Base-by-base conservation (phyloP, 768 basidiomycete genomes). In the Cubamyces lactineus region DNA sequence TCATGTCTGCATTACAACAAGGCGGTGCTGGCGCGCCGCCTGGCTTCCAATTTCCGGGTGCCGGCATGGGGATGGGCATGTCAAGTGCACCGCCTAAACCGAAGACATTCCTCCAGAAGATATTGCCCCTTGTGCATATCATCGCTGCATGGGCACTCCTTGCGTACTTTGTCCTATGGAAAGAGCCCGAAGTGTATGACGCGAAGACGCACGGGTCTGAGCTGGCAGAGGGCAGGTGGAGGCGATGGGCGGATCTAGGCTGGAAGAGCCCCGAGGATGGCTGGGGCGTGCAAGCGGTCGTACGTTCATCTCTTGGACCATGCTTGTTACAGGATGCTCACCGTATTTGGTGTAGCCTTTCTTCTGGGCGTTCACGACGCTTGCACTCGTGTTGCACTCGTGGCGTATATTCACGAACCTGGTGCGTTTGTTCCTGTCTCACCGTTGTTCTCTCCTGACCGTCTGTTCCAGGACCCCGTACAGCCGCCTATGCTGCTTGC, bases 301-400 rank as follows among this genome's bases (percentile, higher is more conserved):
- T 90, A 67, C 64, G 86, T 78, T 9, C 49, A 11, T 38, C 57
- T 19, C 39, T 40, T n/a, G n/a, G 46, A 23, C 23, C 1, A 17
- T 40, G 23, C 21, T n/a, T 1, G 7, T 12, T 34, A 4, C 12
- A 3, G 9, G 30, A 23, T 34, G 17, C n/a, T 58, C 7, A 49
- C 66, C 43, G 23, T 16, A 61, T 30, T 17, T 30, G 34, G 40
- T 45, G 19, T 40, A 92, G 91, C 86, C 89, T 0, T 90, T 94
- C 76, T 90, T 93, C 72, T 92, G 89, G 89, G 87, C 84, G 8
- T 92, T 93, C 62, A 83, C 84, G 41, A 88, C 91, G 0, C 71
- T 93, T 4, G 84, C 92, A 66, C 78, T 92, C 23, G 80, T 80
- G 19, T 69, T 94, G 46, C 89, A 92, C 67, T 91, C 91, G 9